Evolutionary conservation across 371 early-diverging fungal species (phyloP), one percentile per base, ranked within the genome.

Genomic region (Mortierella sp.): DNA sequence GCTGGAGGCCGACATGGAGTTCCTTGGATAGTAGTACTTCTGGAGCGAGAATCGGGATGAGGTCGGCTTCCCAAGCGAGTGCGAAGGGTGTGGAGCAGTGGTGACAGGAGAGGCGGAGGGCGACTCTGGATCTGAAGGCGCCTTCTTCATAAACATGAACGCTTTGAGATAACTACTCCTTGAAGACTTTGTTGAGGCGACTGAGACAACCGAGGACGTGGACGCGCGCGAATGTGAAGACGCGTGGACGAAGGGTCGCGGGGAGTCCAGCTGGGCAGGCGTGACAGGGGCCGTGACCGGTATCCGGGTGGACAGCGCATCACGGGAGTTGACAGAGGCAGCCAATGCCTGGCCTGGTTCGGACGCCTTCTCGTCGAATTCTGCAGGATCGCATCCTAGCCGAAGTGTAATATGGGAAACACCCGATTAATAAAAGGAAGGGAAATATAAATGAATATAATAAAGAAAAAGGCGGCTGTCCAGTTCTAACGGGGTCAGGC

Each of bases 1-100:
- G 72, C 53, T 52, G 43, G 64, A 63, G 11, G 64, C 19, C 3
- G 64, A 60, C 68, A 74, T 74, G 48, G 65, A 46, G 47, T 68
- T 74, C 55, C 66, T 37, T 4, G 74, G 68, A 25, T 74, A 74
- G 23, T 68, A 74, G 47, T 59, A 68, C 58, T 68, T 68, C 64
- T 74, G 74, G 9, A 65, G 74, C 12, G 74, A 61, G 57, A 68
- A 74, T 25, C 57, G 50, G 44, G 62, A 66, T 23, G 67, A 47
- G 2, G 71, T 51, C 28, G 72, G 57, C 37, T 50, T 62, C 45
- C 62, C 51, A 1, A 55, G 45, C 2, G 72, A 45, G 45, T n/a
- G 60, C 37, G 23, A 53, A 4, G 37, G 37, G 3, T 37, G 37
- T 37, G 37, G 9, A 37, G 37, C 7, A 9, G 30, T 14, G 52